Evolutionary conservation across 176 grass and related monocot species (phyloP).

Genomic region (Eragrostis curvula): DNA sequence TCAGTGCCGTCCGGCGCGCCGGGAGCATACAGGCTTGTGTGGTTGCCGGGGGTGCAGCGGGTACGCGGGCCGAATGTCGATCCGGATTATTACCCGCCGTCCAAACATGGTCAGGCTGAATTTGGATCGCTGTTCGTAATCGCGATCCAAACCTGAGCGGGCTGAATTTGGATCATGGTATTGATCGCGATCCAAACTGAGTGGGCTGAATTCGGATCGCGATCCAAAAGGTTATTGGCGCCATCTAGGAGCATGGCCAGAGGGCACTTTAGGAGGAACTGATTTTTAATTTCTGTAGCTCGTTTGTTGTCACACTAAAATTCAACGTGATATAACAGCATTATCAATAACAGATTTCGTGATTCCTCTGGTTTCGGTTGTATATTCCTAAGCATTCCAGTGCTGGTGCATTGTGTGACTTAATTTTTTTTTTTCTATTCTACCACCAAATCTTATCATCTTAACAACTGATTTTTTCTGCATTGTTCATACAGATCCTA

Average conservation of each 20-base stretch:
- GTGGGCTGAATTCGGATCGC: neutral
- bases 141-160: neutral
- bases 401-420: too few species aligned
- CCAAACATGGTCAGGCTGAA: neutral
- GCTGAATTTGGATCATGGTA: neutral
- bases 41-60: neutral
- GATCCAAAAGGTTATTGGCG: too few species aligned
- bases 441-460: neutral
- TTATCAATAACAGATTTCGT: too few species aligned
- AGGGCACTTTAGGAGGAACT: too few species aligned
- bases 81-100: neutral
- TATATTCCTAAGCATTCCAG: neutral
- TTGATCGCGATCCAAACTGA: neutral
- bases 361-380: too few species aligned
- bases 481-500: neutral
- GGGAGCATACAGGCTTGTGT: too few species aligned
- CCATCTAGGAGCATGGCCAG: too few species aligned
- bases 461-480: neutral
- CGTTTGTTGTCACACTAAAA: too few species aligned
- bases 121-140: neutral
- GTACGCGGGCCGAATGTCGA: neutral
- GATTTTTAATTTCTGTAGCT: too few species aligned
- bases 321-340: neutral
- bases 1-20: neutral
- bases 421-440: neutral